phyloP scores from a whole-genome alignment of 768 basidiomycete genomes.

The Hebeloma cylindrosporum region DNA sequence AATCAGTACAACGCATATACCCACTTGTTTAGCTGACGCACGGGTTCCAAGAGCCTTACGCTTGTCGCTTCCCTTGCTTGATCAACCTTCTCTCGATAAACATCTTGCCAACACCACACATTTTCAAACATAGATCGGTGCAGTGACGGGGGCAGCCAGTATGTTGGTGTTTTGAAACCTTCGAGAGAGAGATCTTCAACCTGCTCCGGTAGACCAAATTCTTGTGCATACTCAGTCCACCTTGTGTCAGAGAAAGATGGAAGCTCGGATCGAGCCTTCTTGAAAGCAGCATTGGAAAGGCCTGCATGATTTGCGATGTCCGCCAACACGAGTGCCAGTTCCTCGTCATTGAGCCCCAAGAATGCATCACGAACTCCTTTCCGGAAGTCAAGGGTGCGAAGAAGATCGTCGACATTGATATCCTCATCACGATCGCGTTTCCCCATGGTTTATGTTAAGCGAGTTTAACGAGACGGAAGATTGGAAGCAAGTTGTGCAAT shows the following conservation, averaged over 20 bases:
- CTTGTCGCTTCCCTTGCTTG: background rate
- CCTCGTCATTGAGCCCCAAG: too few relatives aligned
- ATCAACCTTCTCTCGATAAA: background rate
- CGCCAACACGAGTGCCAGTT: too few relatives aligned
- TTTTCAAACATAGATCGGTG: background rate
- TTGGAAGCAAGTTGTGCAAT: too few relatives aligned
- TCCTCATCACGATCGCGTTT: too few relatives aligned
- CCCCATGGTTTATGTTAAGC: too few relatives aligned
- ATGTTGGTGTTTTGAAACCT: slow-evolving; percentile 1
- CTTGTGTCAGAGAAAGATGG: background rate
- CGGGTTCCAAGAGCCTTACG: background rate
- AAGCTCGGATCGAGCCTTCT: too few relatives aligned
- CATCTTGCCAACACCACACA: background rate
- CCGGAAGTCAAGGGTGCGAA: too few relatives aligned
- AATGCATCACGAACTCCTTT: too few relatives aligned
- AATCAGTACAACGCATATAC: background rate
- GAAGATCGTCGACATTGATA: too few relatives aligned
- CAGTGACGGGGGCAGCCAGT: background rate
- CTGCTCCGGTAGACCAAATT: background rate
- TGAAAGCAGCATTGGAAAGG: too few relatives aligned
- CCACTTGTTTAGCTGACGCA: background rate
- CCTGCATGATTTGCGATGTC: too few relatives aligned
- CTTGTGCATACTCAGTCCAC: background rate
- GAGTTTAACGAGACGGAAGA: too few relatives aligned
- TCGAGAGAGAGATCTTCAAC: background rate